Conservation (phyloP, 2,329 filamentous ascomycete genomes). For the Phyllachora maydis region DNA sequence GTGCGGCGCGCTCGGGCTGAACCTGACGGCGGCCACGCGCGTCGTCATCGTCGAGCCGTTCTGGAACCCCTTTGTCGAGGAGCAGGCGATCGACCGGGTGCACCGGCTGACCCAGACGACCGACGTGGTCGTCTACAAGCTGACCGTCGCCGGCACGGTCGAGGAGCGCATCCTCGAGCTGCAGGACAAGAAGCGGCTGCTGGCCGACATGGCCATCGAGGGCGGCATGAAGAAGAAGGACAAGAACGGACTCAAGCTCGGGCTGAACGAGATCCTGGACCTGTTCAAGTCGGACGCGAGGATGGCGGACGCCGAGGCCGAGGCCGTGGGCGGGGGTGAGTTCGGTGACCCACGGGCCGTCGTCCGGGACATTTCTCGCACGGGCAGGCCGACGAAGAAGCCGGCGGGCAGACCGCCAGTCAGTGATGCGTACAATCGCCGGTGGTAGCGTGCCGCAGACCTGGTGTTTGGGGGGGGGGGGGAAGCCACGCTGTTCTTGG, state of each 20-base stretch:
- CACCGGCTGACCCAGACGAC: slow-evolving; percentile 94
- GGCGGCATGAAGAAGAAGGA: slow-evolving; percentile 49
- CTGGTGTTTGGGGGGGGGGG: too few relatives aligned
- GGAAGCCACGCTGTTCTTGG: too few relatives aligned
- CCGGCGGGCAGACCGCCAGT: too few relatives aligned
- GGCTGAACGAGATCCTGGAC: slow-evolving; percentile 80
- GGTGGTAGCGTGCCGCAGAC: too few relatives aligned
- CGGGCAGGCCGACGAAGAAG: too few relatives aligned
- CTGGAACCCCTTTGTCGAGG: slow-evolving; percentile 98
- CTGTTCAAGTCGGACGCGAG: too few relatives aligned
- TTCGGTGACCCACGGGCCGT: too few relatives aligned
- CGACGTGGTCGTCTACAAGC: slow-evolving; percentile 86
- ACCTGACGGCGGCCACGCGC: slow-evolving; percentile 79
- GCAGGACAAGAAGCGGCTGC: slow-evolving; percentile 78
- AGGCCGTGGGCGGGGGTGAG: too few relatives aligned
- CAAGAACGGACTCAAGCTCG: slow-evolving; percentile 48
- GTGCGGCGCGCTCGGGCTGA: slow-evolving; percentile 81
- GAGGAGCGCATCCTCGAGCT: slow-evolving; percentile 90
- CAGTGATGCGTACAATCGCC: too few relatives aligned
- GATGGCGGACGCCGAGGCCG: too few relatives aligned
- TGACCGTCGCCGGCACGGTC: slow-evolving; percentile 71
- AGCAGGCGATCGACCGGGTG: slow-evolving; percentile 95
- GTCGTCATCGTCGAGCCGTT: slow-evolving; percentile 95
- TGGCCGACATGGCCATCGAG: slow-evolving; percentile 86
- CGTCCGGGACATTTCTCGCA: too few relatives aligned